Conservation (phyloP, 2,329 filamentous ascomycete genomes). For the Calycina marina region DNA sequence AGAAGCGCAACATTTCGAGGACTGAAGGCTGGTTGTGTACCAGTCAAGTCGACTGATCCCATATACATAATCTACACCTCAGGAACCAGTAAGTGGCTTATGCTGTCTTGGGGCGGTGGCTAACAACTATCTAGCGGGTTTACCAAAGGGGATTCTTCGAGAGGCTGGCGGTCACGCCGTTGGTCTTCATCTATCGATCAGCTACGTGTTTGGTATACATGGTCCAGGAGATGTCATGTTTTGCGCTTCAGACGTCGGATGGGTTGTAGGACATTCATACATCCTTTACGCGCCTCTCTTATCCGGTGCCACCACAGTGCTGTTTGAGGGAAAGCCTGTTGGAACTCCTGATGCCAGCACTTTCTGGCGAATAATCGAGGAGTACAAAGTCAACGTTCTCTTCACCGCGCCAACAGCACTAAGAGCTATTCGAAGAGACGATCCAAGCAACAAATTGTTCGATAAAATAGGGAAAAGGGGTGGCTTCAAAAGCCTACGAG, state of each 20-base stretch:
- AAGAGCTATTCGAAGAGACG: slow-evolving; percentile 73
- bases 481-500: slow-evolving; percentile 57
- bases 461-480: slow-evolving; percentile 47
- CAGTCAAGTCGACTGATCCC: slow-evolving; percentile 61
- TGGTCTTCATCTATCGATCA: slow-evolving; percentile 66
- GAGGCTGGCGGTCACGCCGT: slow-evolving; percentile 81
- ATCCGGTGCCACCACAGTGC: slow-evolving; percentile 68
- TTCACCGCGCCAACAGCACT: slow-evolving; percentile 83
- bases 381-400: slow-evolving; percentile 70
- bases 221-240: slow-evolving; percentile 70
- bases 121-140: too few species aligned
- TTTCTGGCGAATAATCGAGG: slow-evolving; percentile 77
- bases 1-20: slow-evolving; percentile 54
- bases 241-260: slow-evolving; percentile 69
- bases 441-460: slow-evolving; percentile 58
- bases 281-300: slow-evolving; percentile 83
- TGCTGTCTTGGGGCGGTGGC: too few species aligned
- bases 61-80: slow-evolving; percentile 90
- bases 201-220: slow-evolving; percentile 68
- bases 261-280: slow-evolving; percentile 78
- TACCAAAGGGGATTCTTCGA: slow-evolving; percentile 70
- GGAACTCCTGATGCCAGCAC: slow-evolving; percentile 77
- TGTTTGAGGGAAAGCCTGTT: slow-evolving; percentile 90
- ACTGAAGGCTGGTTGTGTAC: slow-evolving; percentile 58
- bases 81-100: too few species aligned